A percentile compares a stretch with the other conserved stretches of the same genome.
Evolutionary conservation across 176 grass and related monocot genomes (phyloP).

Genomic region (Rhynchospora pubera): DNA sequence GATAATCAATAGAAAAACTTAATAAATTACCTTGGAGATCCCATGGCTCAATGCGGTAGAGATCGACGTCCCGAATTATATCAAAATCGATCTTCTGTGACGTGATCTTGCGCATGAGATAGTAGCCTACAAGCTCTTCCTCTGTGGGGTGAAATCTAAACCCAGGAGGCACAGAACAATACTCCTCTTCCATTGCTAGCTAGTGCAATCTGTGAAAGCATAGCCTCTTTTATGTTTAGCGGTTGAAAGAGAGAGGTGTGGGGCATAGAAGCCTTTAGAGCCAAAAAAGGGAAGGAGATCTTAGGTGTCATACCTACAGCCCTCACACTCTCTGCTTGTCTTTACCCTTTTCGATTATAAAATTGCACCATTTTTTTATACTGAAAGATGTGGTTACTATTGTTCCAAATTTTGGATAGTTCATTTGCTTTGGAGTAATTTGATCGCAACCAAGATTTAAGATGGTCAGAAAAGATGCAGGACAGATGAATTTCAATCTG

Average conservation of each 20-base stretch:
- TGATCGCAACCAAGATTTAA: neutral
- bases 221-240: slow-evolving; percentile 14
- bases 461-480: neutral
- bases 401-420: neutral
- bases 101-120: slow-evolving; percentile 62
- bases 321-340: neutral
- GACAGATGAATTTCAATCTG: neutral
- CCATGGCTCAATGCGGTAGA: slow-evolving; percentile 76
- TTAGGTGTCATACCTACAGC: slow-evolving; percentile 15
- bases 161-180: slow-evolving; percentile 57
- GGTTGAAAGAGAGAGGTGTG: neutral
- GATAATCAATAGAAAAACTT: neutral
- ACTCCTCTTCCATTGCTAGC: slow-evolving; percentile 37
- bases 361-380: slow-evolving; percentile 12
- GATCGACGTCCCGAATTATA: slow-evolving; percentile 77
- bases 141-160: slow-evolving; percentile 96
- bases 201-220: slow-evolving; percentile 19
- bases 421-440: neutral
- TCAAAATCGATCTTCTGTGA: slow-evolving; percentile 49
- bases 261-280: slow-evolving; percentile 32
- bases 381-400: neutral
- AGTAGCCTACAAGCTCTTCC: slow-evolving; percentile 89
- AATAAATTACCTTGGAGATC: slow-evolving; percentile 54
- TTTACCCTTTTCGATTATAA: slow-evolving; percentile 8
- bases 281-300: slow-evolving; percentile 29